Evolutionary conservation across 192 early-diverging fungal genomes (phyloP), one percentile per base, ranked within the genome.

Genomic region (Coemansia sp.): DNA sequence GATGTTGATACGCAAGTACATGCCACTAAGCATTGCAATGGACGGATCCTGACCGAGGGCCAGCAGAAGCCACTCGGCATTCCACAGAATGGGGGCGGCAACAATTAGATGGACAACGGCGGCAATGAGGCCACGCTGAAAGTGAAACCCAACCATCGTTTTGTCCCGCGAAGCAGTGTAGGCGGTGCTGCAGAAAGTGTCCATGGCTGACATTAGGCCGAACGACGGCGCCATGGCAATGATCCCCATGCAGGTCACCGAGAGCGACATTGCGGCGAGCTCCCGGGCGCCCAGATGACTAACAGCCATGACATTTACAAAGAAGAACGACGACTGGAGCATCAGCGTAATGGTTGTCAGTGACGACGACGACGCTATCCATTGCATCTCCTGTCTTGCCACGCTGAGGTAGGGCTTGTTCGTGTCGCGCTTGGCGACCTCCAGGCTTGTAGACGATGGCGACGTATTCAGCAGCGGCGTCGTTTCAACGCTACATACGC

Each of bases 41-140:
- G 87, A 82, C 2, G 81, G 78, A 32, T 93, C 85, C 81, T 97
- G 95, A 16, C 85, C 82, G 4, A 90, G 54, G 6, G 85, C 68
- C 6, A 89, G 47, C 49, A 97, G 74, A 24, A 96, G 71, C 18
- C 56, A 25, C 55, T 89, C 88, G 6, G 90, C 85, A 57, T 84
- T 83, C 84, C 82, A 88, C 19, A 56, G 92, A 38, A 94, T 66
- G 4, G 83, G 62, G 0, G 83, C 73, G 59, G 95, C 89, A 9
- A 92, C 87, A 26, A 93, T 62, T 62, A 87, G 84, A 28, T 91
- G 69, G 3, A 88, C 6, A 22, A 79, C 61, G 52, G 91, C 82
- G 22, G 93, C 81, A 47, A 95, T 72, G 10, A 96, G 78, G 0
- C 87, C 89, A 10, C 93, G 78, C 67, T 90, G 89, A 14, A 89